Evolutionary conservation across 2,329 filamentous ascomycete genomes (phyloP), one percentile per base, ranked within the genome.

Genomic region (Trichoderma sp.): DNA sequence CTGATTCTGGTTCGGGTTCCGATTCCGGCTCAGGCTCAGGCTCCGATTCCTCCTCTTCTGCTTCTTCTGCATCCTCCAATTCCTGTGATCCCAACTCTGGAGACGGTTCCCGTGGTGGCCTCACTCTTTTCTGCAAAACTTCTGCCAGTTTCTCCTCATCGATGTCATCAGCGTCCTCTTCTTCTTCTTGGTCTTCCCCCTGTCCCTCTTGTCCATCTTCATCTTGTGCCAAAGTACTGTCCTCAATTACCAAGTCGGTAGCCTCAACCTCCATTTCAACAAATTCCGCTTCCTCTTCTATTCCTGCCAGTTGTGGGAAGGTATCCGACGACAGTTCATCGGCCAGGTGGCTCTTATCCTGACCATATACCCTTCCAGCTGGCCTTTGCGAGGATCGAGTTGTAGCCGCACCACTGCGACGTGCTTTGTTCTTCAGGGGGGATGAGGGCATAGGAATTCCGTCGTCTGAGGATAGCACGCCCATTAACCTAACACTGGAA

Each of bases 401-500:
- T 12, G 77, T 76, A n/a, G 73, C 68, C 2, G 72, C 76, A 35
- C 73, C 77, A 53, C 77, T 81, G 19, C 74, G 75, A 39, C 79
- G 79, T 29, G 75, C 77, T 72, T 82, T 85, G 35, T 78, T 76
- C 29, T 76, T 78, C 45, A 84, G 70, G 0, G 84, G 84, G 0
- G 84, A 86, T 13, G 77, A 79, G 13, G 70, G 78, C 73, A 70
- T 69, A 22, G 72, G 74, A 64, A 70, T 72, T 22, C 70, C 75
- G 15, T 76, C 74, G 17, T 77, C 75, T 1, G 74, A 73, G 25
- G 73, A 71, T 0, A 84, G 64, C 0, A 80, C 75, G 64, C 79
- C 76, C 53, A 84, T 81, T 17, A 87, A 73, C n/a, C 79, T 78
- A 0, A 78, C 75, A 25, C 80, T 83, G 3, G 80, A 82, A 2